Base-by-base conservation (phyloP, 208 protist species). In the Wallacemonas sp. region DNA sequence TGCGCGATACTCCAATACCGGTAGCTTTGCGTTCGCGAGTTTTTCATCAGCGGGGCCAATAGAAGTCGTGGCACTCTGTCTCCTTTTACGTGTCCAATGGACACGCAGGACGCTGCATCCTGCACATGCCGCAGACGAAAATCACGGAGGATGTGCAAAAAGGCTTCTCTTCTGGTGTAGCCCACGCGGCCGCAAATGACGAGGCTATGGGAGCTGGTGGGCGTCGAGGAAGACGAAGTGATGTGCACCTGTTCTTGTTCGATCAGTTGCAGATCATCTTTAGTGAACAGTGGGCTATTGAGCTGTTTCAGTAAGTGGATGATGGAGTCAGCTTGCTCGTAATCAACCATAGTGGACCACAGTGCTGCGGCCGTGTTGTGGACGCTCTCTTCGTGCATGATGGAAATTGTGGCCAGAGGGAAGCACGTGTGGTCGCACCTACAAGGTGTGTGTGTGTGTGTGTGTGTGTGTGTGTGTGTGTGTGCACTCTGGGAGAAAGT, bases 141-240 rank as follows among this genome's bases (percentile, higher is more conserved):
- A 30, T 82, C 67, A n/a, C 90, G 80, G 38, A 94, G 70, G 38
- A 96, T 54, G n/a, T 62, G 47, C 30, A 94, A 62, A 54, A 96
- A 82, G 15, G 80, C 87, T 21, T 90, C 80, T 2, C 74, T 77
- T 22, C 88, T 75, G 8, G 53, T 34, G 63, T 83, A 68, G 28
- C 82, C 79, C 36, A 96, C 82, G 45, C 78, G 77, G 0, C 90
- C 90, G 62, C 79, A 74, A 41, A 95, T 75, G 11, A 90, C 46
- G 4, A 95, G 62, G 19, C 30, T 72, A 31, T 80, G 46, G 14
- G 15, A 59, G 15, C 8, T 44, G 5, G 68, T 65, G 12, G 68
- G 63, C 17, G 67, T 41, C 45, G 38, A 47, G 21, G 27, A 54
- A 28, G 61, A 31, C 22, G 49, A 14, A 1, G 55, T 61, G 26